Evolutionary conservation across 371 early-diverging fungal species (phyloP), one percentile per base, ranked within the genome.

Genomic region (Dinochytrium kinnereticum): DNA sequence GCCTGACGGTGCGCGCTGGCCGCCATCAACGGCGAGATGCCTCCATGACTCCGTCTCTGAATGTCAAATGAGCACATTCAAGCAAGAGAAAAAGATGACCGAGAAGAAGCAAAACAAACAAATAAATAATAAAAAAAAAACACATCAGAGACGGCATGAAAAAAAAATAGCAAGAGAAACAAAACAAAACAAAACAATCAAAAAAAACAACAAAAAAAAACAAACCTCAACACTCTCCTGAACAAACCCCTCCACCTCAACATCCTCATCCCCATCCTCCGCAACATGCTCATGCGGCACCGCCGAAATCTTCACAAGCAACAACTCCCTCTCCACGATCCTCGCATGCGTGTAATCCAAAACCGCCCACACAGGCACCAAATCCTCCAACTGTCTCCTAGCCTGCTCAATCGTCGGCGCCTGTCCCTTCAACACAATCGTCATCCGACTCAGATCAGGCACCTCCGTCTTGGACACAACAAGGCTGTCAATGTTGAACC

Each of bases 311-410:
- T 96, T 96, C 78, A 94, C 88, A 75, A 98, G 80, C 68, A 95
- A 85, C 76, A 96, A 79, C 82, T 98, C 98, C 71, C 98, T 90
- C 81, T 96, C 94, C 30, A 98, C 90, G 53, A 95, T 84, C 68
- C 86, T 88, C 3, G 82, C 70, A 64, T 81, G 86, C 50, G 94
- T 94, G 87, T 96, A 96, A 80, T 97, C 96, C 75, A 98, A 84
- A 37, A 96, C 98, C 26, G 97, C 98, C 96, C 96, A 98, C 31
- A 97, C 94, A 40, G 97, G 97, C 51, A 96, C 86, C 85, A 97
- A 82, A 83, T 98, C 97, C 83, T 97, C 96, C 64, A 98, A 80
- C 84, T 97, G 97, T 73, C 92, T 87, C 73, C 92, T 89, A 28
- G 96, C 98, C 82, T 98, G 97, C 80, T 95, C 95, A 75, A 97